phyloP scores from a whole-genome alignment of 192 early-diverging fungal species.

The Umbelopsis ramanniana region DNA sequence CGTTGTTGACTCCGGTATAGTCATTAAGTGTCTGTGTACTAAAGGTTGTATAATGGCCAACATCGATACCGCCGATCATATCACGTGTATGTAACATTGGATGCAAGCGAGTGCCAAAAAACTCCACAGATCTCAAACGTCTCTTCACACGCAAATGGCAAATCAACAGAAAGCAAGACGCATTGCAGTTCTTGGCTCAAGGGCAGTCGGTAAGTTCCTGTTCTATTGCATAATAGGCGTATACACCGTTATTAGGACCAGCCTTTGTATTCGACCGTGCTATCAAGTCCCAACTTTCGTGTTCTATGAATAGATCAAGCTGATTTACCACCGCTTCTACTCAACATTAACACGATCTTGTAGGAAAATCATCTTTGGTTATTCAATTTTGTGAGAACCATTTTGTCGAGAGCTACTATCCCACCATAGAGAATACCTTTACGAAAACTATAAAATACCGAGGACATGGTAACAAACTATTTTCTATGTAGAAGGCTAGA shows the following conservation, averaged over 20 bases:
- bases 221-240: background rate
- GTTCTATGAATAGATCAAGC: constrained; percentile 16
- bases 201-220: constrained; percentile 69
- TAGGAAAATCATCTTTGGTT: constrained; percentile 88
- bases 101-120: background rate
- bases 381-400: constrained; percentile 93
- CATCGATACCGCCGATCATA: too few relatives aligned
- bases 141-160: constrained; percentile 26
- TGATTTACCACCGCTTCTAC: background rate
- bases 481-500: background rate
- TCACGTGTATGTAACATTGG: background rate
- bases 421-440: constrained; percentile 94
- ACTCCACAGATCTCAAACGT: background rate
- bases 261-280: too few relatives aligned
- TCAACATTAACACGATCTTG: constrained; percentile 8
- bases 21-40: too few relatives aligned
- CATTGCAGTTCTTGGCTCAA: constrained; percentile 80
- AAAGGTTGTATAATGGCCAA: too few relatives aligned
- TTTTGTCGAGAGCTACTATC: constrained; percentile 92
- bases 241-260: too few relatives aligned
- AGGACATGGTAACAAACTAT: constrained; percentile 58
- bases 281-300: background rate
- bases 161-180: constrained; percentile 69
- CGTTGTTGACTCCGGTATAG: too few relatives aligned
- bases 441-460: constrained; percentile 83